Base-by-base conservation (phyloP, 1,284 basidiomycete genomes). In the Ustilago crameri region DNA sequence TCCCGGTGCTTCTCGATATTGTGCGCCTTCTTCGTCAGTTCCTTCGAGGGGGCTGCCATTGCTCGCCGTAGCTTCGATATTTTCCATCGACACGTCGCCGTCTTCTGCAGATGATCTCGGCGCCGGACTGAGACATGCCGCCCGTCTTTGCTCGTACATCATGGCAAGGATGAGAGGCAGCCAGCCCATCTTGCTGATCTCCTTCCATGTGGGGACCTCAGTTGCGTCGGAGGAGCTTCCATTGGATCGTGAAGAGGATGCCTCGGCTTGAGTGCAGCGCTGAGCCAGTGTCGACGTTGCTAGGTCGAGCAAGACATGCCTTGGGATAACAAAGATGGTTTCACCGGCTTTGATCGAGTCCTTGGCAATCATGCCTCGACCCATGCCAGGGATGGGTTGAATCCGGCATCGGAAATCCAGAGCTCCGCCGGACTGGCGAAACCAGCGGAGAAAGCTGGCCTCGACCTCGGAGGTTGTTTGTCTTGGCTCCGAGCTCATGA, bases 111-210 rank as follows among this genome's bases (percentile, higher is more conserved):
- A 5, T 2, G 23, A n/a, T 2, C 4, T 42, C 3, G 44, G n/a
- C 1, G 55, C n/a, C 4, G 44, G 2, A 5, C 43, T 22, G 23
- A 50, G 41, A 12, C 9, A 24, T 4, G 57, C 47, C 3, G 75
- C 63, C 18, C 79, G 62, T 40, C 78, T 68, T 50, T 88, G 88
- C 84, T 97, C 95, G 90, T 91, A 97, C 91, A 98, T 93, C 90
- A 98, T 91, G 70, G 90, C 92, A 22, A 97, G 85, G 60, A 98
- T 97, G 40, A 98, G 85, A 1, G 91, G 91, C 1, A 88, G 85
- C 95, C 95, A 98, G 1, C 93, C 92, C 51, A 87, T 51, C 46
- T 60, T 55, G 49, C 55, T 70, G 24, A 82, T 56, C 43, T 57
- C 34, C 1, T 53, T 45, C 70, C 78, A 78, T 10, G 58, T 24